Base-by-base conservation (phyloP, 345 rosid species). In the Raphanus sativus region DNA sequence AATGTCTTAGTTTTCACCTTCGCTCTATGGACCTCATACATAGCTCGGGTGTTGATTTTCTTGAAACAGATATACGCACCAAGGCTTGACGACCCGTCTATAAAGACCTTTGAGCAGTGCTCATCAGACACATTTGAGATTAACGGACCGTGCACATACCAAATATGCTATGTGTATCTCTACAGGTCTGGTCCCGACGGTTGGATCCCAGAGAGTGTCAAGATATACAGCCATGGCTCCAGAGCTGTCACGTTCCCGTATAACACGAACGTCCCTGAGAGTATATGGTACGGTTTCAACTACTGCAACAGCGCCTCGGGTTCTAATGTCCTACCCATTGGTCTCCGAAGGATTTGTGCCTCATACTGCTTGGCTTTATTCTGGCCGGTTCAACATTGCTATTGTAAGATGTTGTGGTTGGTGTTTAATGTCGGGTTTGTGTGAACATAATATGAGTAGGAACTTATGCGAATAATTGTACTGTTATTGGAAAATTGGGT, bases 171-270 rank as follows among this genome's bases (percentile, higher is more conserved):
- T 50, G 80, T 86, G 21, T 94, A 94, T 81, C 85, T 94, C 67
- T 90, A 90, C 77, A 80, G 97, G 78, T 82, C 82, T 2, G 96
- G 97, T 52, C 86, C 85, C 0, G 98, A 94, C 70, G 96, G 94
- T 5, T 94, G 97, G 96, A 89, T 83, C 69, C 98, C 98, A 0
- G 86, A 76, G 45, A 83, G 21, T 58, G 89, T 94, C 71, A 79
- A 84, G 61, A 83, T 94, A 24, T 87, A 75, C 45, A 87, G 88
- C 21, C 52, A 82, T 60, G 59, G 82, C 65, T 72, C 87, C 0
- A 80, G 48, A 73, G 80, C 86, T 1, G 88, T 85, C 29, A 85
- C 87, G 0, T 94, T 92, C 66, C 76, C 84, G 74, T 92, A 83
- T 60, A 32, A 83, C 79, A 79, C 85, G 56, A 86, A 80, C 56